phyloP scores from a whole-genome alignment of 768 basidiomycete genomes.

The Russula olivacea region DNA sequence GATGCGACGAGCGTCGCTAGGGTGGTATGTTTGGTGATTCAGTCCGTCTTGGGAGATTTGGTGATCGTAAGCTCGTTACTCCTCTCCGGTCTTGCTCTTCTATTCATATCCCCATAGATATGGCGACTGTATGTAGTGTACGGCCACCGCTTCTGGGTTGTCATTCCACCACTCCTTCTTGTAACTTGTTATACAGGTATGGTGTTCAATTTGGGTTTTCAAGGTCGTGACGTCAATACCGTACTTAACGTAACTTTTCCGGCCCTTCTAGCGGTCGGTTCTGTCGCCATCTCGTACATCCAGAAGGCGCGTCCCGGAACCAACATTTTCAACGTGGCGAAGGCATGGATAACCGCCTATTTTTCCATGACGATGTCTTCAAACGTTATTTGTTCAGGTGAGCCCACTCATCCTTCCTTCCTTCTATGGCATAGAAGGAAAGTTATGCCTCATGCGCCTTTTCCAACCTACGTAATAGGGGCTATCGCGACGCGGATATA shows the following conservation, averaged over 20 bases:
- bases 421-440: too few relatives aligned
- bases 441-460: not conserved
- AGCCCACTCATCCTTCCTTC: not conserved
- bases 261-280: not conserved
- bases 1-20: not conserved
- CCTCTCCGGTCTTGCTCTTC: not conserved
- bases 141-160: not conserved
- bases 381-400: conserved; percentile 10
- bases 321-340: conserved; percentile 9
- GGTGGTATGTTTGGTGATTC: not conserved
- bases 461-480: not conserved
- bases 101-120: conserved; percentile 1
- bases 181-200: conserved; percentile 10
- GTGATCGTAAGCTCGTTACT: not conserved
- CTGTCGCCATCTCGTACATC: not conserved
- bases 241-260: not conserved
- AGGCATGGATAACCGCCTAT: conserved; percentile 5
- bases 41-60: not conserved
- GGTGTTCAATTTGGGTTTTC: not conserved
- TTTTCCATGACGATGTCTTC: conserved; percentile 5
- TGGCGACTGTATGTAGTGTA: conserved; percentile 16
- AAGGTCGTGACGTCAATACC: not conserved
- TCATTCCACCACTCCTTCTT: not conserved
- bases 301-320: not conserved
- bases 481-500: conserved; percentile 8